These are phyloP conservation scores for Collybia sp. DNA, from an alignment of 768 basidiomycete genomes.

Conservation along the genomic window DNA sequence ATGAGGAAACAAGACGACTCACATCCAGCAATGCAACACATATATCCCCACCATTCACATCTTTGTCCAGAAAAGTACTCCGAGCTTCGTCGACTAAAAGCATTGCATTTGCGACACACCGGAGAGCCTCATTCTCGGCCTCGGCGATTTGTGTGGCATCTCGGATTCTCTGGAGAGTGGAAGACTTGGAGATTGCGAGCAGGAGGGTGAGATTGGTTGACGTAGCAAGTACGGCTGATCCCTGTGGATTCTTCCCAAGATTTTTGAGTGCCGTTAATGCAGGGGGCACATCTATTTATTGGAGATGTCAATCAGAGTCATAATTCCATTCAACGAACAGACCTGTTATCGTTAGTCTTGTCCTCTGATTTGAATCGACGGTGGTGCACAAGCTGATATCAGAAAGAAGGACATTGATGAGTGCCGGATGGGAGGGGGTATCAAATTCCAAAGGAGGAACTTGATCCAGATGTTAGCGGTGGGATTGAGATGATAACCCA, in stretches of 20 bases:
- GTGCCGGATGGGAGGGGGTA: conserved; percentile 40
- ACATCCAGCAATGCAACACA: conserved; percentile 60
- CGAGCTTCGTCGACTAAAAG: conserved; percentile 65
- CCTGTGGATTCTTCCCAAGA: conserved; percentile 65
- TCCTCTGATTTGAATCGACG: conserved; percentile 27
- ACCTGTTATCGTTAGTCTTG: conserved; percentile 57
- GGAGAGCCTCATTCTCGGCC: conserved; percentile 64
- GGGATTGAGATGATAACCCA: background rate
- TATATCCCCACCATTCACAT: conserved; percentile 60
- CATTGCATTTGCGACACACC: conserved; percentile 77
- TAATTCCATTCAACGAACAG: conserved; percentile 8
- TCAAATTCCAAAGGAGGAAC: conserved; percentile 47
- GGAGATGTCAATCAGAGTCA: background rate
- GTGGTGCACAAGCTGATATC: conserved; percentile 42
- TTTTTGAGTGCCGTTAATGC: conserved; percentile 73
- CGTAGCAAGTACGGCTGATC: conserved; percentile 56
- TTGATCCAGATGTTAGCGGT: conserved; percentile 12
- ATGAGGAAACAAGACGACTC: conserved; percentile 11
- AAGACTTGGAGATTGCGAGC: conserved; percentile 42
- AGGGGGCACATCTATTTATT: conserved; percentile 52
- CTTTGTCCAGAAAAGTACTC: conserved; percentile 45
- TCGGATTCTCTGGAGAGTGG: conserved; percentile 40
- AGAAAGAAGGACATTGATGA: conserved; percentile 53
- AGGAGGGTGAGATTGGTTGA: conserved; percentile 53
- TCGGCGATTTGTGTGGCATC: conserved; percentile 21